Base-by-base conservation (phyloP, 805 yeast species). In the Candida chilensis region DNA sequence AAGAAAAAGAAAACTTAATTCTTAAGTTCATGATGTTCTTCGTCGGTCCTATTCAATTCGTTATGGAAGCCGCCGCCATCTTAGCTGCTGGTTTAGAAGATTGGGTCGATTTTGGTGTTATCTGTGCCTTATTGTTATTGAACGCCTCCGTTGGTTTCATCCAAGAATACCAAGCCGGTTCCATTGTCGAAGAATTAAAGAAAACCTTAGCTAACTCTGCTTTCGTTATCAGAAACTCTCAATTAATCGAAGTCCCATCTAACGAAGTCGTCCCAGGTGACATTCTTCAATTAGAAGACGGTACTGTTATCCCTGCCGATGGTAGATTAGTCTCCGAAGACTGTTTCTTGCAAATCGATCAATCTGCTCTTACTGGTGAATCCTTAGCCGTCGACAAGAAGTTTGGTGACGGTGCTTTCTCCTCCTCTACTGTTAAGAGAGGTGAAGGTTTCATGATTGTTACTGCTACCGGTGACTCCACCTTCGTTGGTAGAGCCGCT, bases 41-140 rank as follows among this genome's bases (percentile, higher is more conserved):
- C 62, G 80, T 85, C 43, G 95, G 95, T 67, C 95, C 95, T 45
- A 85, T 85, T 59, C 95, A 86, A 69, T 85, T 86, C 78, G 95
- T 85, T 55, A 85, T 85, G 95, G 95, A 85, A 69, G 94, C 90
- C 53, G 95, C 95, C 52, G 95, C 95, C 48, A 74, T 85, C 42
- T 69, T 85, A 60, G 95, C 95, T 54, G 95, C 94, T 44, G 95
- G 95, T 78, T 72, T 85, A 50, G 85, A 85, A 68, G 96, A 88
- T 70, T 87, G 96, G 96, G 95, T 87, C 54, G 96, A 87, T 75
- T 87, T 87, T 71, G 96, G 96, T 77, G 96, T 87, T 59, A 87
- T 87, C 57, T 77, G 84, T 63, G 96, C 81, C 65, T 67, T 87
- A 48, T 71, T 87, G 49, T 47, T 78, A 60, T 75, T 87, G 57